Base-by-base conservation (phyloP, 2,329 filamentous ascomycete genomes). In the Botrytis pseudocinerea region DNA sequence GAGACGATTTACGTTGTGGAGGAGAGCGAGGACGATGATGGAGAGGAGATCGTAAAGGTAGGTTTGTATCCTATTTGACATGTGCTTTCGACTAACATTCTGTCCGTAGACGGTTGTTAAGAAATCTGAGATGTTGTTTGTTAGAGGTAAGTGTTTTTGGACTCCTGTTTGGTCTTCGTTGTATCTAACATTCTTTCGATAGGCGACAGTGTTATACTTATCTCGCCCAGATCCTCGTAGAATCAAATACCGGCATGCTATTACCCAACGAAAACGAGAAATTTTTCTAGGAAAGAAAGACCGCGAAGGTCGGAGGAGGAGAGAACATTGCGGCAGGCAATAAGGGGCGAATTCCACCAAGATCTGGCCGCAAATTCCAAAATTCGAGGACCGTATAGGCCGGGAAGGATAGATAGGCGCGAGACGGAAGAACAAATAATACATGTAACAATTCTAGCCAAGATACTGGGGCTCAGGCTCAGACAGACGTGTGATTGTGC, bases 91-190 rank as follows among this genome's bases (percentile, higher is more conserved):
- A 32, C 69, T 71, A 51, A 71, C 25, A 38, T 25, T 63, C 18
- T 25, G 25, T 32, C 51, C 64, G 44, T 76, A 97, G 93, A 97
- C 95, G 22, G 90, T 96, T 76, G 97, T 95, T 85, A 97, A 97
- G 84, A 97, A 98, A 83, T 97, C 94, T 61, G 96, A 98, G 82
- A 99, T 99, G 96, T 85, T 99, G 32, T 99, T 99, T 82, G 95
- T 99, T 73, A 88, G 96, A 93, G 95, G 95, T 95, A 84, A 76
- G 88, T 82, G 35, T 54, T 64, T 20, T 70, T 61, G 35, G 44
- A n/a, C 20, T 18, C 59, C 10, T 18, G 62, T 12, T 71, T 44
- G 35, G 38, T 7, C 25, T 25, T 46, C 38, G 16, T 32, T 14
- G 12, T 70, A 75, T 66, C 75, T 80, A 70, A 78, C 72, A 71